Percentiles rank a stretch among this genome's conserved stretches.
Evolutionary conservation across 2,329 filamentous ascomycete genomes (phyloP).

Genomic region (Colletotrichum falcatum): DNA sequence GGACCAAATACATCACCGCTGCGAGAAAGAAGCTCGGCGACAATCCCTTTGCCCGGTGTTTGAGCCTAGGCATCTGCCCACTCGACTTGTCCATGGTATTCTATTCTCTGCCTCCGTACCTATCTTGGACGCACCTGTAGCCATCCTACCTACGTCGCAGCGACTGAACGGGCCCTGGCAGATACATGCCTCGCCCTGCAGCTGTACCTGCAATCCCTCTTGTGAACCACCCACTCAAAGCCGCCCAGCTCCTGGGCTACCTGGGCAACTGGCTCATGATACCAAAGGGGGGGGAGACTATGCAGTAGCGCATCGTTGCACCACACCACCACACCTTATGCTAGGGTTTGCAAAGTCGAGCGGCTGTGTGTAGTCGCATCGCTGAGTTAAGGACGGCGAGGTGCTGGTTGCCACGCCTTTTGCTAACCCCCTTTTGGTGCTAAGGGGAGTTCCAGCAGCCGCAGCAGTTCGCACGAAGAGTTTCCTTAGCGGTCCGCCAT

Average conservation of each 20-base stretch:
- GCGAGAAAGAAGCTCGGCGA: background rate
- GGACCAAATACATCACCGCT: background rate
- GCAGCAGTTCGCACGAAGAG: conserved; percentile 35
- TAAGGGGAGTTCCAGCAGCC: conserved; percentile 12
- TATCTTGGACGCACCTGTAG: conserved; percentile 10
- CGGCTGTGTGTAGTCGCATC: background rate
- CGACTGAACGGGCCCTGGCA: conserved; percentile 34
- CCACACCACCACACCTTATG: background rate
- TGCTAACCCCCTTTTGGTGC: conserved; percentile 1
- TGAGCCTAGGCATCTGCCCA: background rate
- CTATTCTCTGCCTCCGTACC: background rate
- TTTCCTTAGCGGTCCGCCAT: conserved; percentile 15
- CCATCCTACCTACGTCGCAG: conserved; percentile 9
- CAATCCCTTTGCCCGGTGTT: background rate
- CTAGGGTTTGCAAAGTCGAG: background rate
- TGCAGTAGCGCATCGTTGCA: background rate
- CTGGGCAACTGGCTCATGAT: conserved; percentile 12
- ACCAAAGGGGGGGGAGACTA: background rate
- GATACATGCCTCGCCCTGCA: conserved; percentile 26
- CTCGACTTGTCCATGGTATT: background rate
- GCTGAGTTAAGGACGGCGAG: conserved; percentile 18
- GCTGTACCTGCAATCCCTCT: conserved; percentile 26
- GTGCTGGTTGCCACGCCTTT: conserved; percentile 32
- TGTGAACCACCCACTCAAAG: conserved; percentile 15
- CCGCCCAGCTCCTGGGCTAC: conserved; percentile 28